phyloP scores from a whole-genome alignment of 495 filamentous ascomycete species.

The Penicillium nucicola region DNA sequence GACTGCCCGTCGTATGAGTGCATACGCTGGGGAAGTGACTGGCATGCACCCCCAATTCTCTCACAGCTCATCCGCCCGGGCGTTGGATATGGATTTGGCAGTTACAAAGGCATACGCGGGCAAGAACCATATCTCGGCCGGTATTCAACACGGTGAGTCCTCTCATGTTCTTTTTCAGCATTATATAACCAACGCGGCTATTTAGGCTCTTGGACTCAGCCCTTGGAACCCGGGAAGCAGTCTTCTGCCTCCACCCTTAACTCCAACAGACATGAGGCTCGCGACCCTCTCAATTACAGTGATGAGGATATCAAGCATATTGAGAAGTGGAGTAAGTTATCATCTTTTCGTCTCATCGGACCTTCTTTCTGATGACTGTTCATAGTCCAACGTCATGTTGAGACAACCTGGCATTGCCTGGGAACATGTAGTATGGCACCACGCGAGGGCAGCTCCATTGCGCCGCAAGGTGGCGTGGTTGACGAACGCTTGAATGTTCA shows the following conservation, averaged over 20 bases:
- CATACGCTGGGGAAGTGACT: slow-evolving; percentile 75
- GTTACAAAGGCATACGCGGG: slow-evolving; percentile 74
- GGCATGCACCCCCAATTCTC: slow-evolving; percentile 60
- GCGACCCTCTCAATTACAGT: slow-evolving; percentile 63
- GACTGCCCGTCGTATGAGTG: slow-evolving; percentile 72
- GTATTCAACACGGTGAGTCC: slow-evolving; percentile 55
- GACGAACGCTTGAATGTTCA: slow-evolving; percentile 80
- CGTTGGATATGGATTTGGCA: slow-evolving; percentile 68
- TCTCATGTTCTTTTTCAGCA: not conserved
- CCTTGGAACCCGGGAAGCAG: slow-evolving; percentile 45
- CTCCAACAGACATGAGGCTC: slow-evolving; percentile 51
- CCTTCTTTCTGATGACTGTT: not conserved
- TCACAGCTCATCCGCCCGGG: slow-evolving; percentile 63
- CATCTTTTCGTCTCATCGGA: not conserved
- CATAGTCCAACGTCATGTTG: slow-evolving; percentile 57
- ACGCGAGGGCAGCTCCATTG: slow-evolving; percentile 71
- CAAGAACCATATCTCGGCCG: slow-evolving; percentile 68
- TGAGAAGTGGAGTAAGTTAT: slow-evolving; percentile 68
- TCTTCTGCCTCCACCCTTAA: slow-evolving; percentile 45
- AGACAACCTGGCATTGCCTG: slow-evolving; percentile 73
- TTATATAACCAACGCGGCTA: not conserved
- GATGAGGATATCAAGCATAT: slow-evolving; percentile 65
- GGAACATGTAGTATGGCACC: slow-evolving; percentile 82
- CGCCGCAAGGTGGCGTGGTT: slow-evolving; percentile 71
- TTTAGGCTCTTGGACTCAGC: slow-evolving; percentile 40